phyloP scores from a whole-genome alignment of 768 basidiomycete species.

The Psilocybe azurescens region DNA sequence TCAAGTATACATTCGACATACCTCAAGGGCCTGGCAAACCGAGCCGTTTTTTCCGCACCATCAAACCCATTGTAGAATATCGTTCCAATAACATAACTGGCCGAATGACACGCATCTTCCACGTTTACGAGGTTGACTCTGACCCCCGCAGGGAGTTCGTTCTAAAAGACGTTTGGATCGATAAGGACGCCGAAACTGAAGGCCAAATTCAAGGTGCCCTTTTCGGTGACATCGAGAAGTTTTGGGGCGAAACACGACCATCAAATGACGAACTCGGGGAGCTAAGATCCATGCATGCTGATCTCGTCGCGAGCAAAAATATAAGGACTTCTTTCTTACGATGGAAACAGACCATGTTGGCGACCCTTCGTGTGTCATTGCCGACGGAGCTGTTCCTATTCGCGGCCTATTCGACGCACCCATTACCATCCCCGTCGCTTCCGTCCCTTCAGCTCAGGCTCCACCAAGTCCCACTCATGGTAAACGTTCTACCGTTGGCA shows the following conservation, averaged over 20 bases:
- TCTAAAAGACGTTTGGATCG: slow-evolving; percentile 6
- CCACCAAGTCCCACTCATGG: too few species aligned
- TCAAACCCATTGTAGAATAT: background rate
- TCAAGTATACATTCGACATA: background rate
- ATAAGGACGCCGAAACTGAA: background rate
- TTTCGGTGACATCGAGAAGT: background rate
- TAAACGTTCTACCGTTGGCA: too few species aligned
- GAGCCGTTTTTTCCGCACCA: background rate
- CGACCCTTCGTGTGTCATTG: background rate
- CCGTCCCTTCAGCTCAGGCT: too few species aligned
- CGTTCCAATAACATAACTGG: background rate
- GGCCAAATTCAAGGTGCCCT: background rate
- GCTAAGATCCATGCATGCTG: background rate
- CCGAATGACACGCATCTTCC: background rate
- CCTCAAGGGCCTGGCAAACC: background rate
- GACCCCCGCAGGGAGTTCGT: background rate
- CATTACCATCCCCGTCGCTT: too few species aligned
- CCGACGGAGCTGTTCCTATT: background rate
- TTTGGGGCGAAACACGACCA: background rate
- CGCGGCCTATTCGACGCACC: background rate
- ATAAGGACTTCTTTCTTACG: background rate
- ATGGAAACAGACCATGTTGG: background rate
- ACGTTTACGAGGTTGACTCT: background rate
- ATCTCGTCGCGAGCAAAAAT: background rate
- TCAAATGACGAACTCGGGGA: background rate